Conservation (phyloP, 169 alveolate genomes). For the Plasmodium berghei region DNA sequence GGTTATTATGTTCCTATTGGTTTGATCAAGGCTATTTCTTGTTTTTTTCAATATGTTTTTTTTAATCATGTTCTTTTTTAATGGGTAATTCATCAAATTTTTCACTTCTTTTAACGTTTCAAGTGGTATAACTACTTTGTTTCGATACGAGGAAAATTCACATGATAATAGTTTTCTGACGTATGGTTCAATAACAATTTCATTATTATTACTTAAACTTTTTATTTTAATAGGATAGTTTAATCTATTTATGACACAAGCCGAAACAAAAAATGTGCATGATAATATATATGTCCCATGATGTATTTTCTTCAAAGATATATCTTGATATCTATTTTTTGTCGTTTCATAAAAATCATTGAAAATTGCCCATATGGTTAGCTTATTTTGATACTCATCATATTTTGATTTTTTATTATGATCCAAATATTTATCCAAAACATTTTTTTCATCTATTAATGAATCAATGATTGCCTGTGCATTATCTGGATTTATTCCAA, state of each 20-base stretch:
- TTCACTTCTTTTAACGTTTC: constrained; percentile 65
- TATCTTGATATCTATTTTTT: constrained; percentile 68
- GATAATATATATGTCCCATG: constrained; percentile 67
- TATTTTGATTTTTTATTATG: constrained; percentile 28
- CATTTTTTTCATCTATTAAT: background rate
- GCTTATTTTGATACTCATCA: constrained; percentile 51
- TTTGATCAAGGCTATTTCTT: constrained; percentile 14
- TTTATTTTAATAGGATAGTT: constrained; percentile 66
- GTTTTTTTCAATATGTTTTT: constrained; percentile 26
- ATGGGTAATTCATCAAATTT: constrained; percentile 58
- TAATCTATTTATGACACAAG: constrained; percentile 62
- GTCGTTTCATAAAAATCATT: constrained; percentile 74
- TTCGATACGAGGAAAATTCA: constrained; percentile 46
- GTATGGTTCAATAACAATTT: constrained; percentile 52
- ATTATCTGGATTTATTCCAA: background rate
- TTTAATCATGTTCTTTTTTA: constrained; percentile 57
- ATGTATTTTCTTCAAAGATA: constrained; percentile 59
- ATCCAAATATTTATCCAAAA: constrained; percentile 14
- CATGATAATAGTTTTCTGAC: constrained; percentile 58
- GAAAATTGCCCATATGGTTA: constrained; percentile 74
- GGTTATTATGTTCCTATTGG: background rate
- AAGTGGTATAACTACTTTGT: constrained; percentile 40
- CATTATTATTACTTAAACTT: constrained; percentile 54
- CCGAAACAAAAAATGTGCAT: constrained; percentile 69
- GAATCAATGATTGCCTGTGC: background rate